Base-by-base conservation (phyloP, 495 filamentous ascomycete species). In the Pyronema omphalodes region DNA sequence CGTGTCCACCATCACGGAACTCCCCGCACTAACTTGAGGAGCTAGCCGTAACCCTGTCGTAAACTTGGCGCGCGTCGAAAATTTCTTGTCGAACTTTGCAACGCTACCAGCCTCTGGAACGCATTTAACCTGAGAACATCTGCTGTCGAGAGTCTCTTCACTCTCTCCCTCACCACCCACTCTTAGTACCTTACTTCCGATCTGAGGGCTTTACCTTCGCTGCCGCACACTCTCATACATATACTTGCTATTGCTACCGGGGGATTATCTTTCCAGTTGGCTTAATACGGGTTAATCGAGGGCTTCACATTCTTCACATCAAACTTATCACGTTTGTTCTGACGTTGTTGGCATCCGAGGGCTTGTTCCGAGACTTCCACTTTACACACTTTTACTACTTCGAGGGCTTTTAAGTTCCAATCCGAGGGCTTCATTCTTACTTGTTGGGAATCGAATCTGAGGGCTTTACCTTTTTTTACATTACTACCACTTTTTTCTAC, bases 341-440 rank as follows among this genome's bases (percentile, higher is more conserved):
- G 23, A 29, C 23, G 23, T 29, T 59, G 57, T 60, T 53, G 59
- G 60, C 60, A 57, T 41, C 57, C 63, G 62, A 61, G 62, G 62
- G 62, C 52, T 64, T 65, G 37, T 58, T 60, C 49, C 58, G 29
- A 12, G 17, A 35, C 36, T 41, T 6, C 15, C 7, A 41, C 34
- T 29, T 29, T 29, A 29, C 23, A 29, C 23, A 29, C 23, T 29
- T 34, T 36, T 34, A 34, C 18, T 23, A 9, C 9, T 50, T 17
- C 17, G 47, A 35, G 18, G 29, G 47, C 39, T 33, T 17, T 39
- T 18, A 14, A 11, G 29, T 35, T 9, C 41, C 40, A 56, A 53
- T 59, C 56, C 52, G 62, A 55, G 58, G 58, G 62, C 62, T 64
- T 58, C 54, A 41, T 59, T 45, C 56, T 55, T 41, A 17, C 55